phyloP scores from a whole-genome alignment of 75 land plant genomes.

The Sequoia sempervirens region DNA sequence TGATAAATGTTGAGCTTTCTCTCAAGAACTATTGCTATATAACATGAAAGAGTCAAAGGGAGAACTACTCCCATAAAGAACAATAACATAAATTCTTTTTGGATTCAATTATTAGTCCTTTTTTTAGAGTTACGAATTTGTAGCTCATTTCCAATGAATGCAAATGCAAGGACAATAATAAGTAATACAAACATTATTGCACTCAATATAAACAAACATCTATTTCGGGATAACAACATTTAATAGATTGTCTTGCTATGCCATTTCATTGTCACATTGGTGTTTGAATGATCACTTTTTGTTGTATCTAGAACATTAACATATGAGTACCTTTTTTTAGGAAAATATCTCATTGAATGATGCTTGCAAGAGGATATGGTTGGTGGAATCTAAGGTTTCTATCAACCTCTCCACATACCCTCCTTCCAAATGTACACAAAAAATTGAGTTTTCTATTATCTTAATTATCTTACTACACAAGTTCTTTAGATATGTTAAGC shows the following conservation, averaged over 20 bases:
- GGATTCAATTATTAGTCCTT: too few species aligned
- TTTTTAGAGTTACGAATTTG: too few species aligned
- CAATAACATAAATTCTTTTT: too few species aligned
- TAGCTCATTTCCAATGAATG: too few species aligned
- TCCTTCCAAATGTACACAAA: not conserved
- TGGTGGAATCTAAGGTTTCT: constrained; percentile 27
- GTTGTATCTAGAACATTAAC: not conserved
- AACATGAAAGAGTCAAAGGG: too few species aligned
- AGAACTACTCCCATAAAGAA: too few species aligned
- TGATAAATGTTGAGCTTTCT: too few species aligned
- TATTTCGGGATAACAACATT: not conserved
- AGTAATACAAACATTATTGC: too few species aligned
- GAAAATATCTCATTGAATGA: constrained; percentile 22
- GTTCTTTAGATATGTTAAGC: too few species aligned
- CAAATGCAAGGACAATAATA: too few species aligned
- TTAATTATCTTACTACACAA: not conserved
- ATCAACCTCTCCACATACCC: not conserved
- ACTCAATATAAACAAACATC: constrained; percentile 54
- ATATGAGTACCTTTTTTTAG: constrained; percentile 11
- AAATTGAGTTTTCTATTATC: not conserved
- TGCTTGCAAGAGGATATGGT: constrained; percentile 35
- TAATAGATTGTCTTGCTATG: not conserved
- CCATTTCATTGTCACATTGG: not conserved
- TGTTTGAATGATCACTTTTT: not conserved
- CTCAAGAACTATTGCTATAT: too few species aligned